Evolutionary conservation across 2,329 filamentous ascomycete genomes (phyloP), one percentile per base, ranked within the genome.

Genomic region (Myrmaecium sp.): DNA sequence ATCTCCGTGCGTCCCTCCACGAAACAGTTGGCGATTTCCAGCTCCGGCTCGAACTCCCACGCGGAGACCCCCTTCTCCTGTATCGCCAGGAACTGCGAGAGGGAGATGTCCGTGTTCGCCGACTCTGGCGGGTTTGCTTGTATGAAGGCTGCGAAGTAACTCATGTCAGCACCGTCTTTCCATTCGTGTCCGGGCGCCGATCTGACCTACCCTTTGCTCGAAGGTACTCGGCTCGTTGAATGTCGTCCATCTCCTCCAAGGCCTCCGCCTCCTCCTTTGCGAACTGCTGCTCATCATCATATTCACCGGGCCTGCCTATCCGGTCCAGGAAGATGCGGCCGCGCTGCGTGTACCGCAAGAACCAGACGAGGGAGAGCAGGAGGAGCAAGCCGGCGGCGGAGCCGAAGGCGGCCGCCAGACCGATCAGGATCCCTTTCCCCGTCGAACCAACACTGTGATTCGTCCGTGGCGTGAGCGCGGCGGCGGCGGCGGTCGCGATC

Each of bases 61-160:
- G 89, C 89, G 4, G 89, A 93, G n/a, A 98, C 86, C 26, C 89
- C 89, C 54, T 98, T 98, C 59, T 98, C 89, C 58, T 98, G 89
- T 38, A 98, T 98, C 21, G 89, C 89, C 32, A 98, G 67, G 50
- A 93, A 95, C 51, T 98, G 89, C 18, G 89, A 95, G 36, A 98
- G 60, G 13, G 89, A 95, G 37, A 98, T 98, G 48, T 98, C 89
- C 39, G 89, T 95, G 44, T 89, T 83, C 31, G 86, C 60, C 5
- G 89, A 95, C 52, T 98, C 89, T 37, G 89, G 83, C 3, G 86
- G 89, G 47, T 95, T 94, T 30, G 76, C 81, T 51, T 89, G 76
- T 34, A 94, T 73, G 47, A 93, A 98, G 17, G 86, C 89, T 98
- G 40, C 29, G 12, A 22, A 27, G 33, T 43, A 43, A 42, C 48